A percentile compares a stretch with the other conserved stretches of the same genome.
These are phyloP conservation scores for Jamesozyma lodderae DNA, from an alignment of 805 yeast genomes.

Conservation along the genomic window DNA sequence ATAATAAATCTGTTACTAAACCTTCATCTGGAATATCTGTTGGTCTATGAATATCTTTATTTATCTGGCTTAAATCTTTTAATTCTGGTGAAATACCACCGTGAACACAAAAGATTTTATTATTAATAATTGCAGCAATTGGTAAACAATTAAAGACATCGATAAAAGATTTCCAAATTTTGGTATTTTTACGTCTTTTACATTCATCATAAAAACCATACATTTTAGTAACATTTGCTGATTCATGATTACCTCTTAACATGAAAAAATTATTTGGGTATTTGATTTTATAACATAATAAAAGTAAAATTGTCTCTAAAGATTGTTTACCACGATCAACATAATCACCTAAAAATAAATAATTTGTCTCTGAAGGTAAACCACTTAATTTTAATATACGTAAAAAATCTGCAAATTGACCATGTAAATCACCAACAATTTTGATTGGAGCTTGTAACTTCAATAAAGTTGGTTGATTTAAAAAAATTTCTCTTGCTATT, in stretches of 20 bases:
- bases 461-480: slow-evolving; percentile 56
- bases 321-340: slow-evolving; percentile 97
- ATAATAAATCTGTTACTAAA: slow-evolving; percentile 61
- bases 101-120: slow-evolving; percentile 84
- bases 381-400: slow-evolving; percentile 92
- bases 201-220: slow-evolving; percentile 98
- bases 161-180: slow-evolving; percentile 86
- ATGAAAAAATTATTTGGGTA: slow-evolving; percentile 93
- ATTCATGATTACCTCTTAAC: slow-evolving; percentile 92
- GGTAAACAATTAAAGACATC: slow-evolving; percentile 95
- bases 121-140: slow-evolving; percentile 89
- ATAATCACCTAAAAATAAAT: slow-evolving; percentile 89
- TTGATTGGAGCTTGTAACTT: slow-evolving; percentile 71
- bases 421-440: slow-evolving; percentile 90
- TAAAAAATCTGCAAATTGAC: slow-evolving; percentile 86
- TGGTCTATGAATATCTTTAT: slow-evolving; percentile 54
- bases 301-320: slow-evolving; percentile 77
- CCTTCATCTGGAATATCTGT: slow-evolving; percentile 81
- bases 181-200: slow-evolving; percentile 80
- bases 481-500: slow-evolving; percentile 49
- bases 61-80: slow-evolving; percentile 51
- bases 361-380: slow-evolving; percentile 88
- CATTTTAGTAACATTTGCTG: slow-evolving; percentile 92
- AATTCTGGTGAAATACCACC: slow-evolving; percentile 77
- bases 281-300: slow-evolving; percentile 88